These are phyloP conservation scores for Cercospora sesami DNA, from an alignment of 2,329 filamentous ascomycete genomes.

Conservation along the genomic window DNA sequence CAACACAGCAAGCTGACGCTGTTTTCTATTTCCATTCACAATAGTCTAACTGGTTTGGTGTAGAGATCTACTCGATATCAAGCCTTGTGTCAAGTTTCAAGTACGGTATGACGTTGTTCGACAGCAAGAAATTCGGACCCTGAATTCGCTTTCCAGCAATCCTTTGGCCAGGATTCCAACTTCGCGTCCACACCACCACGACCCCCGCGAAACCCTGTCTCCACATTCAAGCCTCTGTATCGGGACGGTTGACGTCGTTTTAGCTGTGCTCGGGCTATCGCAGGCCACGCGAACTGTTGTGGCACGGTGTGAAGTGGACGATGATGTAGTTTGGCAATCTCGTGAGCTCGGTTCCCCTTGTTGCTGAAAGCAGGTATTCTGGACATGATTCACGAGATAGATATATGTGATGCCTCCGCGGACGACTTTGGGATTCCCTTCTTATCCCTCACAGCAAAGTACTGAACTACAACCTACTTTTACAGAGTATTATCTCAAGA, in stretches of 20 bases:
- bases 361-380: slow-evolving; percentile 10
- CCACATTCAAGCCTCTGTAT: background rate
- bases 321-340: slow-evolving; percentile 12
- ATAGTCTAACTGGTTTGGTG: background rate
- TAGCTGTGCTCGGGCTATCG: background rate
- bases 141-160: slow-evolving; percentile 1
- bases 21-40: background rate
- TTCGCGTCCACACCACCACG: slow-evolving; percentile 1
- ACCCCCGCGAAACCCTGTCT: background rate
- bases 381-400: background rate
- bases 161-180: slow-evolving; percentile 13
- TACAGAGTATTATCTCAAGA: slow-evolving; percentile 1
- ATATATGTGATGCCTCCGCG: slow-evolving; percentile 13
- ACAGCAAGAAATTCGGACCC: slow-evolving; percentile 1
- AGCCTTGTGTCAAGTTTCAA: slow-evolving; percentile 5
- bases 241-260: slow-evolving; percentile 3
- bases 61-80: slow-evolving; percentile 6
- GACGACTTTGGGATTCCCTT: background rate
- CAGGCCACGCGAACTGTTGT: background rate
- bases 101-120: background rate
- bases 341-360: background rate
- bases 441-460: slow-evolving; percentile 9
- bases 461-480: slow-evolving; percentile 1
- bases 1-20: background rate
- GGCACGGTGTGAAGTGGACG: background rate